Base-by-base conservation (phyloP, 208 protist species). In the Herpetomonas samuelpessoai region DNA sequence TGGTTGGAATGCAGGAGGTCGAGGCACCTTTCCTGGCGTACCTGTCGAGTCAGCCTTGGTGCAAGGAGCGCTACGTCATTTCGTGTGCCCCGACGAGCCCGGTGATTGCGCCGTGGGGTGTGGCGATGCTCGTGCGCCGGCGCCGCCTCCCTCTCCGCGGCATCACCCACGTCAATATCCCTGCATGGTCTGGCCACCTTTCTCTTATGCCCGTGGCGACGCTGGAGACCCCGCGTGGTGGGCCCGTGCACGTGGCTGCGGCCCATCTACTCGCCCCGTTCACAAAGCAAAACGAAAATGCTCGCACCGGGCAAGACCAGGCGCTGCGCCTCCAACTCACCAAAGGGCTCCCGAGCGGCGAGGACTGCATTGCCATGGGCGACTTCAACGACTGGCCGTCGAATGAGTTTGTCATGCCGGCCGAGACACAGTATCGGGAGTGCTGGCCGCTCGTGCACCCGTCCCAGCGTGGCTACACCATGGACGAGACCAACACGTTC, bases 371-470 rank as follows among this genome's bases (percentile, higher is more conserved):
- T 16, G 78, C 79, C 6, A 92, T 96, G 87, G 91, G 91, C 6
- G 91, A 96, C 71, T 96, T 96, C 78, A 96, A 96, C 63, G 87
- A 94, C 74, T 93, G 85, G 81, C 91, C 91, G 19, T 76, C 71
- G 46, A 92, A 86, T 61, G 83, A 93, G 65, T 94, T 96, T 56
- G 38, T 66, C 45, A 93, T 96, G 87, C 87, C 91, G 30, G 2
- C 52, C 4, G 81, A 88, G 44, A 81, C 85, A 52, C 71, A 74
- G 19, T 94, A 89, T 62, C 56, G 71, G 0, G 87, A 96, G 51
- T 87, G 83, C 62, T 96, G 91, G 91, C 87, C 87, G 21, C 29
- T 92, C 18, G 29, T 96, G 10, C 74, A 82, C 58, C 85, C 82
- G 1, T 45, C 53, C 10, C 57, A 90, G 50, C 65, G 81, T 22